Percentiles rank a stretch among this genome's conserved stretches.
Conservation (phyloP, 1,284 basidiomycete species). For the Microbotryum lychnidis-dioicae region DNA sequence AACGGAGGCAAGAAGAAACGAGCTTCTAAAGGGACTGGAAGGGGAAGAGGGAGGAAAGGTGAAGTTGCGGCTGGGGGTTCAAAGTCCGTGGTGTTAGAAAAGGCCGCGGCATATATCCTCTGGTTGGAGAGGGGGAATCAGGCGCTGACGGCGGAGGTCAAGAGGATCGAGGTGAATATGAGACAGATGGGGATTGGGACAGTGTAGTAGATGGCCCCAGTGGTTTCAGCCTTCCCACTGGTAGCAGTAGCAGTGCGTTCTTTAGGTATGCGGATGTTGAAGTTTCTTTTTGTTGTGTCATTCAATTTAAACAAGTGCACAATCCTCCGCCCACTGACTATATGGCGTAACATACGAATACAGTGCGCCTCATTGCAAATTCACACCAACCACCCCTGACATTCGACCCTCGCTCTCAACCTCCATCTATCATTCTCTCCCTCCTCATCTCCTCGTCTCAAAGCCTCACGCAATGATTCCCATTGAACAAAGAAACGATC, state of each 20-base stretch:
- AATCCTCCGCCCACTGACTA: no score
- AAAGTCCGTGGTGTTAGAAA: conserved; percentile 33
- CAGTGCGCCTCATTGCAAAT: no score
- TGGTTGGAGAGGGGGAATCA: conserved; percentile 33
- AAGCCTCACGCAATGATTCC: conserved; percentile 21
- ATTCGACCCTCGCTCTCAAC: conserved; percentile 21
- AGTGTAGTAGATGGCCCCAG: no score
- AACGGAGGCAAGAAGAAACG: conserved; percentile 15
- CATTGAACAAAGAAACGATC: conserved; percentile 56
- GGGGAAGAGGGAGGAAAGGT: conserved; percentile 32
- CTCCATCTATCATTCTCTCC: not conserved
- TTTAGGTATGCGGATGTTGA: no score
- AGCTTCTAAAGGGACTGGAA: conserved; percentile 13
- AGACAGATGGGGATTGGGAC: not conserved
- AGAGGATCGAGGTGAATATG: conserved; percentile 19
- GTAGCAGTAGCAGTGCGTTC: no score
- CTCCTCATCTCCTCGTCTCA: not conserved
- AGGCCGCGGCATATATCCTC: conserved; percentile 28
- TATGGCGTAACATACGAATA: no score
- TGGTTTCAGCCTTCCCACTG: no score
- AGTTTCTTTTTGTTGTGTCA: no score
- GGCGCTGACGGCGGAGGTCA: conserved; percentile 27
- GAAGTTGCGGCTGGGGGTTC: conserved; percentile 33
- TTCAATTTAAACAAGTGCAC: no score
- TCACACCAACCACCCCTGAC: conserved; percentile 26